A percentile compares a stretch with the other conserved stretches of the same genome.
These are phyloP conservation scores for Vitellaria paradoxa DNA, from an alignment of 179 eudicot genomes.

Conservation along the genomic window DNA sequence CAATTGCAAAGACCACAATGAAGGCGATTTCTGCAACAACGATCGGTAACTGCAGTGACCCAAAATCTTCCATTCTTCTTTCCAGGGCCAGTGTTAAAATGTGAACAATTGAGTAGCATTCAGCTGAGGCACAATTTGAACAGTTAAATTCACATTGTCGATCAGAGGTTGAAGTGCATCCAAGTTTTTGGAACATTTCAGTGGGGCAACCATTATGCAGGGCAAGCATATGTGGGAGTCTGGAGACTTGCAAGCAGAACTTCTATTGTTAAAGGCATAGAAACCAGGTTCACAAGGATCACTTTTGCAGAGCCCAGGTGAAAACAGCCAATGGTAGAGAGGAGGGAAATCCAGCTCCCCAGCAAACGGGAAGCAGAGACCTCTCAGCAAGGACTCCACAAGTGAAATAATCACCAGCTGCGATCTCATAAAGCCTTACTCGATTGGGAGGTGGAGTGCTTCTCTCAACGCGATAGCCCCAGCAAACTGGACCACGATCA, in stretches of 20 bases:
- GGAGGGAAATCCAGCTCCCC: conserved; percentile 76
- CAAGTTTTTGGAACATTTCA: conserved; percentile 47
- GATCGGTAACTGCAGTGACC: conserved; percentile 66
- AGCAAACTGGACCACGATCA: conserved; percentile 64
- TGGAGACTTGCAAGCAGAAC: conserved; percentile 47
- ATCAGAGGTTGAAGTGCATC: conserved; percentile 42
- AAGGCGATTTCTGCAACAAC: conserved; percentile 67
- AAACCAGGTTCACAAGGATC: conserved; percentile 49
- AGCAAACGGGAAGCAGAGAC: conserved; percentile 59
- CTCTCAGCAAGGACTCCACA: conserved; percentile 65
- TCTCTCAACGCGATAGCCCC: conserved; percentile 59
- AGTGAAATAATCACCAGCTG: conserved; percentile 88
- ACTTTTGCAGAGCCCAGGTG: conserved; percentile 64
- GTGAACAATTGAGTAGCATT: conserved; percentile 58
- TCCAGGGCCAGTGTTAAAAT: conserved; percentile 15
- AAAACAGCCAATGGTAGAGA: conserved; percentile 64
- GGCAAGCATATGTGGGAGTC: conserved; percentile 62
- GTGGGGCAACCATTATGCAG: conserved; percentile 56
- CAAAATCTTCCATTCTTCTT: conserved; percentile 50
- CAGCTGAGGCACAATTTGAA: conserved; percentile 53
- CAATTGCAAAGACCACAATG: conserved; percentile 50
- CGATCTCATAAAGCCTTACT: conserved; percentile 53
- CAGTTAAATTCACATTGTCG: conserved; percentile 62
- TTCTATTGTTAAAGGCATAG: conserved; percentile 52
- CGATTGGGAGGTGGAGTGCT: conserved; percentile 57